Conservation (phyloP, 495 filamentous ascomycete species). For the Entonaema liquescens region DNA sequence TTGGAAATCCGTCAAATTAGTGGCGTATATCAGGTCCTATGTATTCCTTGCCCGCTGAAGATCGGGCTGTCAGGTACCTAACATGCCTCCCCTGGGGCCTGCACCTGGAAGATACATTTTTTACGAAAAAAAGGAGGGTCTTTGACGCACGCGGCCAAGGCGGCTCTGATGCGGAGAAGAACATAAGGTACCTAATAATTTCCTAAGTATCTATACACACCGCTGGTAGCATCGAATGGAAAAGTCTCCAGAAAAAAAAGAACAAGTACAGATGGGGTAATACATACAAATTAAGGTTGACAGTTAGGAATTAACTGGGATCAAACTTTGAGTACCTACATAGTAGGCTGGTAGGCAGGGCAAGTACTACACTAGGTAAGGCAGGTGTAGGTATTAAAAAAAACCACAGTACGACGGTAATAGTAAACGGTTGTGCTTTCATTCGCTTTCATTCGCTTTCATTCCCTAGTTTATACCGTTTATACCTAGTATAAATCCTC, state of each 20-base stretch:
- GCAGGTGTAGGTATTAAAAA: background rate
- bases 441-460: background rate
- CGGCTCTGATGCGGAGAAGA: conserved; percentile 8
- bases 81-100: background rate
- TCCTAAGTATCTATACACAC: background rate
- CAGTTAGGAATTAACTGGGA: background rate
- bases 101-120: background rate
- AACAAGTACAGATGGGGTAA: background rate
- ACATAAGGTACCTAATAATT: no score
- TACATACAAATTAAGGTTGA: conserved; percentile 7
- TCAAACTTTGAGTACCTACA: no score
- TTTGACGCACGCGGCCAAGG: background rate
- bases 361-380: background rate
- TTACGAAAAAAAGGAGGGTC: background rate
- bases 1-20: background rate
- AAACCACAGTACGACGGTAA: background rate
- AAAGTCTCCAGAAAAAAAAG: conserved; percentile 1
- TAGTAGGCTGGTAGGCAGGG: no score
- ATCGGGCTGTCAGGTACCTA: background rate
- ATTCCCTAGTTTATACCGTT: background rate
- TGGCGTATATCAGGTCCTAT: no score
- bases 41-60: background rate
- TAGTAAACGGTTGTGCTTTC: background rate
- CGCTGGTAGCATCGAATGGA: conserved; percentile 4
- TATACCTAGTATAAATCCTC: background rate